A percentile compares a stretch with the other conserved stretches of the same genome.
Evolutionary conservation across 768 basidiomycete species (phyloP).

Genomic region (Exsudoporus frostii): DNA sequence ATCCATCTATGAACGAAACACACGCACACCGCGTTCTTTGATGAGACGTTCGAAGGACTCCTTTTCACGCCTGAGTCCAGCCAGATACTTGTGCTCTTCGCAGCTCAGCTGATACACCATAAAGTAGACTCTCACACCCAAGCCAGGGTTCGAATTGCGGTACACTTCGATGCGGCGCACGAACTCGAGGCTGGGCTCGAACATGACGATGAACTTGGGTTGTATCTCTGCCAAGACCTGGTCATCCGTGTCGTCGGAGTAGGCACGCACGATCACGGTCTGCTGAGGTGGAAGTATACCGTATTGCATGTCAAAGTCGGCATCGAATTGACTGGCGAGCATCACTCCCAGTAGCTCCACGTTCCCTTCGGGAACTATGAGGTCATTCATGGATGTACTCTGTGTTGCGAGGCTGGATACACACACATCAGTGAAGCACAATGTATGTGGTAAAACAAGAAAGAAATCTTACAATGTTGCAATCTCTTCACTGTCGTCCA

Average conservation of each 20-base stretch:
- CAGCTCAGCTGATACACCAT: constrained; percentile 92
- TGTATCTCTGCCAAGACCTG: constrained; percentile 79
- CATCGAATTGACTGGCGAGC: constrained; percentile 35
- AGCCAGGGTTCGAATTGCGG: constrained; percentile 75
- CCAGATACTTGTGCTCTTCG: constrained; percentile 95
- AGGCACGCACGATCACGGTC: constrained; percentile 81
- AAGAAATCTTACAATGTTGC: constrained; percentile 52
- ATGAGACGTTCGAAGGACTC: constrained; percentile 92
- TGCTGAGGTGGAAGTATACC: constrained; percentile 77
- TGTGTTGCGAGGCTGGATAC: constrained; percentile 19
- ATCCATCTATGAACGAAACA: not conserved
- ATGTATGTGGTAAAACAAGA: not conserved
- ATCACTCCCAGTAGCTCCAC: constrained; percentile 24
- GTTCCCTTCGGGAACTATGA: constrained; percentile 18
- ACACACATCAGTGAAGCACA: not conserved
- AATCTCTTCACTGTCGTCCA: constrained; percentile 39
- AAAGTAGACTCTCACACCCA: constrained; percentile 88
- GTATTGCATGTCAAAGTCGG: constrained; percentile 73
- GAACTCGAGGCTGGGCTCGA: constrained; percentile 92
- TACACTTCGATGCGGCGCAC: constrained; percentile 92
- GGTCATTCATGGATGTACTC: constrained; percentile 12
- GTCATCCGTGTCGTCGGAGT: constrained; percentile 92
- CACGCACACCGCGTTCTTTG: constrained; percentile 82
- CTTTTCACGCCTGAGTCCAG: constrained; percentile 85
- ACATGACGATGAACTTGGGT: constrained; percentile 93